These are phyloP conservation scores for Durio zibethinus DNA, from an alignment of 345 rosid species.

Conservation along the genomic window DNA sequence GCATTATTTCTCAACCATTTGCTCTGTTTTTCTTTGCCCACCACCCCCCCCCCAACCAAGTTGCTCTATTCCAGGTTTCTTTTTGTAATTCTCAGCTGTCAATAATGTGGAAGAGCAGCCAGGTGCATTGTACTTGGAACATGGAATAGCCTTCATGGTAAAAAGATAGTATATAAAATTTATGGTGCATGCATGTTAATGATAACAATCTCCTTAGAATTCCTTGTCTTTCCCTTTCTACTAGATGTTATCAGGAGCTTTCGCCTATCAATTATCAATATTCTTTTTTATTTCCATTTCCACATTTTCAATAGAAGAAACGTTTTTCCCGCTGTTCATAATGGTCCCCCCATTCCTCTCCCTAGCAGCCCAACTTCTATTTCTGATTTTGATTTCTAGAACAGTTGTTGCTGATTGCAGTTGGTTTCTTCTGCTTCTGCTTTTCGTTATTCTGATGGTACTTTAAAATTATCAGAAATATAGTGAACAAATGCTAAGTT, in stretches of 20 bases:
- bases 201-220: not conserved
- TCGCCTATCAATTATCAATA: not conserved
- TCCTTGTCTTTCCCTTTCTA: not conserved
- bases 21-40: not conserved
- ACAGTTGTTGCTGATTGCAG: not conserved
- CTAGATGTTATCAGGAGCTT: not conserved
- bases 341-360: not conserved
- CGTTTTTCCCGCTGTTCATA: not conserved
- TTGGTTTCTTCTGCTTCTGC: not conserved
- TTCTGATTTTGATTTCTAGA: not conserved
- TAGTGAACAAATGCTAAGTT: too few relatives aligned
- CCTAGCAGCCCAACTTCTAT: not conserved
- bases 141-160: too few relatives aligned
- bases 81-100: not conserved
- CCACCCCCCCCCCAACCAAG: not conserved
- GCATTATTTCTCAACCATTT: not conserved
- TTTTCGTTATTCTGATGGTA: too few relatives aligned
- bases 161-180: not conserved
- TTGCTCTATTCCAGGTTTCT: not conserved
- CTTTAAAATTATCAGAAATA: too few relatives aligned
- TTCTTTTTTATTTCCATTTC: not conserved
- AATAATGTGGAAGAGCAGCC: not conserved
- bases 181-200: not conserved
- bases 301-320: not conserved
- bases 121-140: conserved; percentile 1